Base-by-base conservation (phyloP, 2,329 filamentous ascomycete species). In the Diplodia corticola region DNA sequence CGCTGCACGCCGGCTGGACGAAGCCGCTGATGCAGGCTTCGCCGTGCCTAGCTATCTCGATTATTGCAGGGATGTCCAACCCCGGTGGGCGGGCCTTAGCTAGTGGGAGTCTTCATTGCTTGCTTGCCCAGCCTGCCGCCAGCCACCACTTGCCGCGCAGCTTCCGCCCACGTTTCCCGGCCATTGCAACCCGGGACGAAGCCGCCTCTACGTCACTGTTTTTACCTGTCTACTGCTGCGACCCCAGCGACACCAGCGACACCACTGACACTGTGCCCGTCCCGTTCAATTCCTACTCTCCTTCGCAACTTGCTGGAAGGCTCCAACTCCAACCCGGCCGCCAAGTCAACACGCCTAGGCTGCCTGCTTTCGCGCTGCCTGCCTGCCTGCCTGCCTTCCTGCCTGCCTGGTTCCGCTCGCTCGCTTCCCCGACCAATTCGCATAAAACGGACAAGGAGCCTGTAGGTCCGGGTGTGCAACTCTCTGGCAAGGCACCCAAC, bases 61-160 rank as follows among this genome's bases (percentile, higher is more conserved):
- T 49, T 61, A 61, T 49, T 61, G 57, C 57, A 61, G 28, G 57
- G 57, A 57, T 57, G 10, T 28, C 20, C 13, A 13, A 24, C 2
- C 33, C 35, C n/a, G 51, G 54, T 44, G 40, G 40, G 40, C 40
- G 40, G 40, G 35, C 35, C 28, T 28, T 6, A 28, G n/a, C 10
- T 3, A 2, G 20, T 24, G 46, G 46, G 46, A 9, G 46, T 28
- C 4, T 24, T 49, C 22, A 17, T 35, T 40, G 37, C 35, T 13
- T 13, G 35, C 37, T 17, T 40, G 37, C 5, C 37, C 37, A 40
- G 40, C 40, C 40, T 44, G n/a, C 40, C 40, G 13, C 40, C 40
- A 44, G 40, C 40, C 40, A 44, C n/a, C 40, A 20, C 40, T 44
- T 44, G 40, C n/a, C 40, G n/a, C 37, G 5, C 37, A 40, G 35